A percentile compares a stretch with the other conserved stretches of the same genome.
Evolutionary conservation across 2,329 filamentous ascomycete species (phyloP).

Genomic region (Sporothrix dimorphospora): DNA sequence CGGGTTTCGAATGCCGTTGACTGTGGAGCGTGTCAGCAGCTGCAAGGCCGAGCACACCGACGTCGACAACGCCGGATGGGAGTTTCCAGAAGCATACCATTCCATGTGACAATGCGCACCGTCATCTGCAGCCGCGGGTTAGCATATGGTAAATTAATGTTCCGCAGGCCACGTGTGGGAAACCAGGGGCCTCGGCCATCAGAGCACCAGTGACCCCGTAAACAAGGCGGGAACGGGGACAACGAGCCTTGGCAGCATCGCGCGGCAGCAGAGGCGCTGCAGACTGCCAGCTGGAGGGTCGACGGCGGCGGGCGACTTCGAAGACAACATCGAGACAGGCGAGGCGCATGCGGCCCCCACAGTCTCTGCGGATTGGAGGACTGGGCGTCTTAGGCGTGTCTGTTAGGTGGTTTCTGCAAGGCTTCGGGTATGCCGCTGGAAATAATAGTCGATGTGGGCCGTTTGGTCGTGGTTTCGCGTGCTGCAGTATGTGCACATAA

Average conservation of each 20-base stretch:
- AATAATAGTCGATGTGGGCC: neutral
- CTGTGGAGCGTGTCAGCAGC: constrained; percentile 35
- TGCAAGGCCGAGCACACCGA: constrained; percentile 21
- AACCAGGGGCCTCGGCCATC: neutral
- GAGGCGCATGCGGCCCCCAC: neutral
- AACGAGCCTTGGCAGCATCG: constrained; percentile 19
- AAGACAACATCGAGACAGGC: constrained; percentile 9
- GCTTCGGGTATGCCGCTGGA: neutral
- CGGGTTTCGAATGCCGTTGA: constrained; percentile 79
- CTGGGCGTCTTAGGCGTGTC: neutral
- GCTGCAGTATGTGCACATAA: too few relatives aligned
- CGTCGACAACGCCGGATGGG: neutral
- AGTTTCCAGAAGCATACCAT: constrained; percentile 55
- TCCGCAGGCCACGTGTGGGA: neutral
- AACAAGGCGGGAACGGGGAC: neutral
- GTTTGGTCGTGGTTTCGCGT: too few relatives aligned
- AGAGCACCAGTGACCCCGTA: neutral
- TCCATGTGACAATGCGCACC: constrained; percentile 84
- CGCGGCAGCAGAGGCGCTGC: neutral
- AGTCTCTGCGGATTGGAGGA: neutral
- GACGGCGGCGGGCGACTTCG: neutral
- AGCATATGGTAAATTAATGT: neutral
- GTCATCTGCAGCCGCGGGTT: constrained; percentile 54
- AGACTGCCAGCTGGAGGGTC: neutral
- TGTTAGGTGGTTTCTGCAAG: neutral